Evolutionary conservation across 768 basidiomycete genomes (phyloP), one percentile per base, ranked within the genome.

Genomic region (Agrocybe chaxingu): DNA sequence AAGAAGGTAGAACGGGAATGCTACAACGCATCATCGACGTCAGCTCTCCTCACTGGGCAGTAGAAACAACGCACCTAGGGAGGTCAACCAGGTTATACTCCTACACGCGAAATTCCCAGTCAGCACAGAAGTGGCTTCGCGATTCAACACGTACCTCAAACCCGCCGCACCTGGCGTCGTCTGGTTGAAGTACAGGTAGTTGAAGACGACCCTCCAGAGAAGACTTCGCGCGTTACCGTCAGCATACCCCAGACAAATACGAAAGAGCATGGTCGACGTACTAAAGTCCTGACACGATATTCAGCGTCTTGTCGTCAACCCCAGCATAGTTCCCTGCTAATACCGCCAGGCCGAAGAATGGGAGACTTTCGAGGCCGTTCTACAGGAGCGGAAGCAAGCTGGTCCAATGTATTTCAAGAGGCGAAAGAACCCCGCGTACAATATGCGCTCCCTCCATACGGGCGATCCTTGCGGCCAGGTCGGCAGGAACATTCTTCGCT

Each of bases 251-350:
- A 30, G 2, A 12, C 3, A 11, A 13, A 18, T 1, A 30, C 24
- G 8, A 31, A 18, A 8, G 11, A 43, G 9, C 37, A 2, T 7
- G 12, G 8, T 8, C 45, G 4, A 60, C 67, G 31, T 45, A 69
- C 67, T 59, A 68, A 18, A 58, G 42, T 5, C 65, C 56, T 5
- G 66, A 57, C 1, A 60, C 50, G n/a, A 58, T 55, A 29, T 70
- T 72, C n/a, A 68, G 46, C 3, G 57, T 59, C 11, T 51, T 35
- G 39, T 51, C 45, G 13, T 66, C 64, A 19, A 65, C 31, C 3
- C 57, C 50, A n/a, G 61, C 55, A 31, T 51, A 58, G 42, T 61
- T 64, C 7, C 54, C 61, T 10, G 55, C 57, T 3, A 62, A 43
- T 19, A 62, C 54, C 2, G 61, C 60, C 5, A 62, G 33, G 1